phyloP scores from a whole-genome alignment of 1,284 basidiomycete species.

The Clitocybe nebularis region DNA sequence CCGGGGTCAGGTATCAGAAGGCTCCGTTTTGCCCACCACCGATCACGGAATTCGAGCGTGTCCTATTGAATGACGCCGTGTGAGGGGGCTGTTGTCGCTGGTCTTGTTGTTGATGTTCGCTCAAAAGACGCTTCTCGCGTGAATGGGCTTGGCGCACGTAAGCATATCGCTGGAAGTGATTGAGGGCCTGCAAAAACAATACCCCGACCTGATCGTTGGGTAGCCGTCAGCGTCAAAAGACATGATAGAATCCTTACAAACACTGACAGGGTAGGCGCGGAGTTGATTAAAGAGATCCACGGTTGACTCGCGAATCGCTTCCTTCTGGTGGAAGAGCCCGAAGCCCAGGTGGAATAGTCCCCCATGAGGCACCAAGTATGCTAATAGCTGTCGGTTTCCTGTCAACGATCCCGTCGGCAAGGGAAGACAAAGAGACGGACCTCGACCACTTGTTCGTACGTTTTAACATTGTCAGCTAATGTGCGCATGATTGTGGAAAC shows the following conservation, averaged over 20 bases:
- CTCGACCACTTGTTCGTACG: slow-evolving; percentile 89
- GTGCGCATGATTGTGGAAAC: slow-evolving; percentile 73
- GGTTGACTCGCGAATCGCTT: slow-evolving; percentile 70
- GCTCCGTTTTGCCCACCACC: slow-evolving; percentile 25
- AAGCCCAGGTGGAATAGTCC: slow-evolving; percentile 86
- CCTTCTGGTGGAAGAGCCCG: slow-evolving; percentile 85
- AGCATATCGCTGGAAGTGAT: slow-evolving; percentile 89
- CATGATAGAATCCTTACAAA: too few relatives aligned
- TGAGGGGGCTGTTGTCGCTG: slow-evolving; percentile 20
- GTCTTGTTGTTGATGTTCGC: slow-evolving; percentile 36
- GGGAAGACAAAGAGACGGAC: slow-evolving; percentile 42
- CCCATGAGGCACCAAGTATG: slow-evolving; percentile 76
- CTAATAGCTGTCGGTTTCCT: slow-evolving; percentile 61
- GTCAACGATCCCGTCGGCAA: not conserved
- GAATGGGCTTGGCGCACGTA: slow-evolving; percentile 73
- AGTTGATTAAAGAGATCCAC: slow-evolving; percentile 83
- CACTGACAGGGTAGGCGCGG: slow-evolving; percentile 68
- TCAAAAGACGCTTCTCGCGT: slow-evolving; percentile 41
- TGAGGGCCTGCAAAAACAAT: slow-evolving; percentile 79
- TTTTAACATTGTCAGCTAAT: slow-evolving; percentile 63
- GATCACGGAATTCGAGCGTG: slow-evolving; percentile 30
- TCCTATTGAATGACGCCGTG: slow-evolving; percentile 16
- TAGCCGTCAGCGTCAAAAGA: slow-evolving; percentile 5
- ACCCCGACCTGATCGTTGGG: slow-evolving; percentile 66
- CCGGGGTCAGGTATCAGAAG: slow-evolving; percentile 16